These are phyloP conservation scores for Saccharum spontaneum DNA, from an alignment of 176 grass and related monocot species.

Conservation along the genomic window DNA sequence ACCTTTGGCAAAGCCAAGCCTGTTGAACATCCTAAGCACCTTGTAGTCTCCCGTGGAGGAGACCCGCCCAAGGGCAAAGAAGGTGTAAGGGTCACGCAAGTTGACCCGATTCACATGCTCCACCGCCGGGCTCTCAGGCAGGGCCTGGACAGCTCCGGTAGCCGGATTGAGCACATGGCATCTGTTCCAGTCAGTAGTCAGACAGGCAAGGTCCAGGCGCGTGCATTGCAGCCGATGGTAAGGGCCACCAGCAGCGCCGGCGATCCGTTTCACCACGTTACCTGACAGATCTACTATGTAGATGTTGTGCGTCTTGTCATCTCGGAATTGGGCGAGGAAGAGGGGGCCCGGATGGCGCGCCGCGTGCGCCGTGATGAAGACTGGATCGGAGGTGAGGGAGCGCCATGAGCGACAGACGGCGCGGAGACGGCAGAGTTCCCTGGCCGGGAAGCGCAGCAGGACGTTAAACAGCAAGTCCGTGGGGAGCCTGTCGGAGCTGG, in stretches of 20 bases:
- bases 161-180: conserved; percentile 9
- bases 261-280: background rate
- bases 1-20: background rate
- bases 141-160: background rate
- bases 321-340: background rate
- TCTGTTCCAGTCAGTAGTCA: background rate
- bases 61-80: background rate
- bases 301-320: background rate
- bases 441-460: background rate
- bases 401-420: background rate
- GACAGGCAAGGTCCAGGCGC: background rate
- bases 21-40: background rate
- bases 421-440: background rate
- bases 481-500: background rate
- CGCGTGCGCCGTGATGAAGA: background rate
- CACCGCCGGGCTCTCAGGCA: background rate
- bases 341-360: background rate
- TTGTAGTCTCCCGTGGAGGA: background rate
- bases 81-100: background rate
- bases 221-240: conserved; percentile 3
- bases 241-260: background rate
- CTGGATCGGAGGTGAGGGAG: background rate
- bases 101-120: background rate
- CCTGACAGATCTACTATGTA: background rate
- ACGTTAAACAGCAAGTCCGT: background rate